A percentile compares a stretch with the other conserved stretches of the same genome.
These are phyloP conservation scores for Lagerstroemia speciosa DNA, from an alignment of 345 rosid species.

Conservation along the genomic window DNA sequence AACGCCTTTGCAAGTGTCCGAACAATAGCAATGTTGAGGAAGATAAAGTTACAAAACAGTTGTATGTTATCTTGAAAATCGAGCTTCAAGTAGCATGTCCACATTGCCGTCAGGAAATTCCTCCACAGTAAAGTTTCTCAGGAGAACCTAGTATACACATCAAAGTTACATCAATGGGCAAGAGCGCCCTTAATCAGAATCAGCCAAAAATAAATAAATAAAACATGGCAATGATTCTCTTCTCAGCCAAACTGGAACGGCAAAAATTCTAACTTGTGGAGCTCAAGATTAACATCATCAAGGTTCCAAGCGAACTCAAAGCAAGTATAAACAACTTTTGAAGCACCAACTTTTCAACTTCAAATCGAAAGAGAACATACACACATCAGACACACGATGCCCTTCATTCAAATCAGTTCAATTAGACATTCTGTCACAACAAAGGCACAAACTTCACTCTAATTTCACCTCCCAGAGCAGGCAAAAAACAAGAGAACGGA, in stretches of 20 bases:
- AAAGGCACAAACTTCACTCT: background rate
- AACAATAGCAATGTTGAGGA: background rate
- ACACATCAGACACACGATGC: too few relatives aligned
- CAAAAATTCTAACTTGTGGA: background rate
- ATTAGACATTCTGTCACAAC: background rate
- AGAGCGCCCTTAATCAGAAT: background rate
- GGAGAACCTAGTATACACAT: background rate
- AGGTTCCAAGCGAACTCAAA: background rate
- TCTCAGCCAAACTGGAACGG: background rate
- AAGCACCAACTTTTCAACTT: background rate
- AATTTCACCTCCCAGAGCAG: background rate
- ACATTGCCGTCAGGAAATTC: background rate
- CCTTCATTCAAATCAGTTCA: too few relatives aligned
- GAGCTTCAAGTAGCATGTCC: background rate
- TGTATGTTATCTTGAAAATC: slow-evolving; percentile 1
- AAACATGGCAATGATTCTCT: background rate
- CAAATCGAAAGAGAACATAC: too few relatives aligned
- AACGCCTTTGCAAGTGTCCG: slow-evolving; percentile 13
- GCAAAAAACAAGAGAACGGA: too few relatives aligned
- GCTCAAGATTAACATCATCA: too few relatives aligned
- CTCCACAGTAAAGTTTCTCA: background rate
- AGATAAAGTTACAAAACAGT: background rate
- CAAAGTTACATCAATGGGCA: background rate
- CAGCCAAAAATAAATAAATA: background rate
- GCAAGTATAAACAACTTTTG: background rate